Conservation (phyloP, 2,329 filamentous ascomycete genomes). For the Emericellopsis atlantica region DNA sequence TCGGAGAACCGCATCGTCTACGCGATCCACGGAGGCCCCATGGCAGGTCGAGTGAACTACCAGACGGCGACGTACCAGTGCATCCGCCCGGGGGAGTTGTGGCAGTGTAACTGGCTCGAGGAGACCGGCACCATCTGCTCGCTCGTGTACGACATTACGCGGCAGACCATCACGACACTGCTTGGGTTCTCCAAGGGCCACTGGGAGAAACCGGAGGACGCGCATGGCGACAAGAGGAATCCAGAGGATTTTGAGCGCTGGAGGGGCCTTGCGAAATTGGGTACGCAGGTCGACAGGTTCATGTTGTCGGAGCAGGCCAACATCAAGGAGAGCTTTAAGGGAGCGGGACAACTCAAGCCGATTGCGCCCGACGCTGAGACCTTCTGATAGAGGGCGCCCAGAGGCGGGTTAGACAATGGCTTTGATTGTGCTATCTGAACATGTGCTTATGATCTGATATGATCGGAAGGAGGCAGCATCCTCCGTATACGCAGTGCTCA, state of each 20-base stretch:
- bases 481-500: no score
- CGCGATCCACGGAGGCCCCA: constrained; percentile 46
- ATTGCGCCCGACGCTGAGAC: constrained; percentile 19
- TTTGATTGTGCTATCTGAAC: no score
- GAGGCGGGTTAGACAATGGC: no score
- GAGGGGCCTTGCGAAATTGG: constrained; percentile 33
- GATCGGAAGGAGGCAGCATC: no score
- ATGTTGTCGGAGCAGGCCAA: constrained; percentile 41
- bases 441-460: no score
- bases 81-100: constrained; percentile 41
- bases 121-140: constrained; percentile 46
- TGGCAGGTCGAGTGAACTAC: constrained; percentile 40
- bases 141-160: constrained; percentile 39
- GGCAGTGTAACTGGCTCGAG: constrained; percentile 49
- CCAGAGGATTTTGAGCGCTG: constrained; percentile 35
- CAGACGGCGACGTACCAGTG: constrained; percentile 44
- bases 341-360: constrained; percentile 30
- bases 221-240: constrained; percentile 44
- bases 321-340: constrained; percentile 34
- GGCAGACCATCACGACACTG: constrained; percentile 34
- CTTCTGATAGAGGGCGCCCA: background rate
- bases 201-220: constrained; percentile 35
- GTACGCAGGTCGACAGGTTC: constrained; percentile 33
- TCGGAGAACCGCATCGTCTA: constrained; percentile 41
- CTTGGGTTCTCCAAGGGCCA: constrained; percentile 42